Evolutionary conservation across 768 basidiomycete genomes (phyloP).

Genomic region (Suillus weaverae): DNA sequence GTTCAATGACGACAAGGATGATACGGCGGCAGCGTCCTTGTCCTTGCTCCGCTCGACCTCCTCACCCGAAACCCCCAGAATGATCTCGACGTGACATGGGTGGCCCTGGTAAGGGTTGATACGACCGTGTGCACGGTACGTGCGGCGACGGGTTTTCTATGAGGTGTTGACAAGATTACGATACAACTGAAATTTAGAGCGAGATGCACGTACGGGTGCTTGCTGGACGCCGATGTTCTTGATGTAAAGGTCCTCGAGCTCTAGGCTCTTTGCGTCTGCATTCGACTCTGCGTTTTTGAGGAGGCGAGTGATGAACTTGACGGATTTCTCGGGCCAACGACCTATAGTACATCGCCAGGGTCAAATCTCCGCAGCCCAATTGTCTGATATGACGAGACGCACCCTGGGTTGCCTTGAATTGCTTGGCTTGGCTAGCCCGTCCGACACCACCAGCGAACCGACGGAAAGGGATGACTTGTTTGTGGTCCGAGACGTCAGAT

Average conservation of each 20-base stretch:
- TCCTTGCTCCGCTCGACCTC: conserved; percentile 94
- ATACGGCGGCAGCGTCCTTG: conserved; percentile 53
- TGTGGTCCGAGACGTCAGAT: conserved; percentile 92
- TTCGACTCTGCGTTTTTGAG: conserved; percentile 99
- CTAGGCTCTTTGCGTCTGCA: conserved; percentile 95
- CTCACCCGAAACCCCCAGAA: conserved; percentile 74
- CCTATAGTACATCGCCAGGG: conserved; percentile 46
- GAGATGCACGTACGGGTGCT: conserved; percentile 74
- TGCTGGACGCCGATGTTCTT: conserved; percentile 98
- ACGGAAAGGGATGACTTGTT: conserved; percentile 95
- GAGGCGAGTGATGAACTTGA: conserved; percentile 91
- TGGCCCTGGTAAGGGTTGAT: conserved; percentile 99
- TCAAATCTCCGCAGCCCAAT: background rate
- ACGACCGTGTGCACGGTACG: conserved; percentile 96
- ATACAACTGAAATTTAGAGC: conserved; percentile 6
- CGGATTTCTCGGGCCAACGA: conserved; percentile 99
- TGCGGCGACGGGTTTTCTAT: conserved; percentile 97
- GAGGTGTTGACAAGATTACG: conserved; percentile 4
- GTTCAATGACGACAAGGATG: conserved; percentile 68
- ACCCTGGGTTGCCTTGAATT: conserved; percentile 97
- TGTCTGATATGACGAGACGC: conserved; percentile 31
- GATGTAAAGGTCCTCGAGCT: conserved; percentile 89
- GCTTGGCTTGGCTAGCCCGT: conserved; percentile 91
- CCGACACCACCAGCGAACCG: conserved; percentile 95
- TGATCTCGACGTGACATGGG: conserved; percentile 95